A percentile compares a stretch with the other conserved stretches of the same genome.
These are phyloP conservation scores for Ustilago nuda DNA, from an alignment of 1,284 basidiomycete genomes.

Conservation along the genomic window DNA sequence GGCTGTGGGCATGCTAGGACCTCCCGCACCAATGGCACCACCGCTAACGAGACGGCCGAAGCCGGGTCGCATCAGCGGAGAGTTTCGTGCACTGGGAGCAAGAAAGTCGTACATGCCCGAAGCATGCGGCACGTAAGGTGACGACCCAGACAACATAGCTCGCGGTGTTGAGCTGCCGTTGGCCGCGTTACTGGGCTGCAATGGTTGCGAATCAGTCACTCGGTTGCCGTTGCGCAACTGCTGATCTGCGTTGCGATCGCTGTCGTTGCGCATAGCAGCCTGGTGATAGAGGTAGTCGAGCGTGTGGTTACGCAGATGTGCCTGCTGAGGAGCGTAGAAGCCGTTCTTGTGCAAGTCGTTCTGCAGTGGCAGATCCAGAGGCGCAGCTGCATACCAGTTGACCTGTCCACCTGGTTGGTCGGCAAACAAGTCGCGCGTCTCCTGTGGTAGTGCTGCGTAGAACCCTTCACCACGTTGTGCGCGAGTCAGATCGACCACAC, in stretches of 20 bases:
- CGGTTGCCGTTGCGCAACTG: constrained; percentile 24
- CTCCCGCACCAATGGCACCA: constrained; percentile 3
- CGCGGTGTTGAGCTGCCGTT: constrained; percentile 46
- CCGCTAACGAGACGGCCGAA: constrained; percentile 6
- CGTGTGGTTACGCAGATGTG: constrained; percentile 45
- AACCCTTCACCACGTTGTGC: constrained; percentile 53
- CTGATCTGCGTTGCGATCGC: constrained; percentile 13
- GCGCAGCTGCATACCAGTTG: constrained; percentile 60
- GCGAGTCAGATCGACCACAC: constrained; percentile 40
- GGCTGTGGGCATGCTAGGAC: constrained; percentile 23
- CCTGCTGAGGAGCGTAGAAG: constrained; percentile 42
- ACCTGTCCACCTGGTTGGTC: constrained; percentile 53
- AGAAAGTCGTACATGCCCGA: constrained; percentile 51
- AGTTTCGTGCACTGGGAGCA: constrained; percentile 48
- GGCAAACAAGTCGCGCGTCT: constrained; percentile 53
- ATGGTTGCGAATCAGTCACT: constrained; percentile 17
- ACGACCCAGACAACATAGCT: constrained; percentile 28
- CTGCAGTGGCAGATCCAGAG: constrained; percentile 52
- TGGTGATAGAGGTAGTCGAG: constrained; percentile 53
- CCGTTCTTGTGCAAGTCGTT: constrained; percentile 49
- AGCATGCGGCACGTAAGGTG: constrained; percentile 44
- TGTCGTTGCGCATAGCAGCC: constrained; percentile 20
- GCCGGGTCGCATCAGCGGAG: constrained; percentile 39
- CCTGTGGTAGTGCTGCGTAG: constrained; percentile 49
- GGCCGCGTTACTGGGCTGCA: constrained; percentile 38